Percentiles rank a stretch among this genome's conserved stretches.
Evolutionary conservation across 306 rosid genomes (phyloP).

Genomic region (Arachis hypogaea): DNA sequence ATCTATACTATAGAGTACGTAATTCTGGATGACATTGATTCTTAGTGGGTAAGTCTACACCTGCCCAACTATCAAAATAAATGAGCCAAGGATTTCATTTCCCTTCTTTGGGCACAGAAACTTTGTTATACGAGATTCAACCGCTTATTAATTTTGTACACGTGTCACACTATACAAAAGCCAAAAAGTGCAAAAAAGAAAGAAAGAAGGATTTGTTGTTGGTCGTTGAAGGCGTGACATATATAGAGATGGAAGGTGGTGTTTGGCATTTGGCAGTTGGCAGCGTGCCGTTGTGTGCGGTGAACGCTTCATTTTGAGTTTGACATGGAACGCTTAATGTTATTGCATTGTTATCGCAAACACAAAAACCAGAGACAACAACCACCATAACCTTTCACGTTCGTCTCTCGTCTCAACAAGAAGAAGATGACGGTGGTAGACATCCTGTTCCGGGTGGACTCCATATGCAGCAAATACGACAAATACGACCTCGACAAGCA

Average conservation of each 20-base stretch:
- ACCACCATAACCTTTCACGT: not conserved
- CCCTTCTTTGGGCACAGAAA: too few species aligned
- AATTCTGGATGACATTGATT: not conserved
- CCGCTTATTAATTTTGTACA: too few species aligned
- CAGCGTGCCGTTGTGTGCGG: slow-evolving; percentile 46
- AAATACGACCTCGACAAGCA: slow-evolving; percentile 73
- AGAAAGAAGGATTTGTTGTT: too few species aligned
- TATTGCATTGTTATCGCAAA: not conserved
- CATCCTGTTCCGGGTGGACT: slow-evolving; percentile 77
- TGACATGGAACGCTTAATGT: slow-evolving; percentile 32
- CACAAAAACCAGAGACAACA: slow-evolving; percentile 1
- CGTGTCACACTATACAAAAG: too few species aligned
- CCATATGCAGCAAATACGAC: slow-evolving; percentile 67
- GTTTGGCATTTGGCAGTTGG: slow-evolving; percentile 26
- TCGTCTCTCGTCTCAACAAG: not conserved
- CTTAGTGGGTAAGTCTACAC: too few species aligned
- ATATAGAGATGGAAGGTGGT: too few species aligned
- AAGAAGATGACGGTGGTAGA: slow-evolving; percentile 68
- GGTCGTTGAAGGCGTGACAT: too few species aligned
- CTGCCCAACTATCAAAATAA: too few species aligned
- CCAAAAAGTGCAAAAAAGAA: too few species aligned
- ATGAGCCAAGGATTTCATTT: too few species aligned
- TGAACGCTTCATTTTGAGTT: slow-evolving; percentile 42
- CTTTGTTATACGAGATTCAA: too few species aligned
- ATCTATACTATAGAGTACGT: not conserved